Base-by-base conservation (phyloP, 2,329 filamentous ascomycete species). In the Chrysosporium queenslandicum region DNA sequence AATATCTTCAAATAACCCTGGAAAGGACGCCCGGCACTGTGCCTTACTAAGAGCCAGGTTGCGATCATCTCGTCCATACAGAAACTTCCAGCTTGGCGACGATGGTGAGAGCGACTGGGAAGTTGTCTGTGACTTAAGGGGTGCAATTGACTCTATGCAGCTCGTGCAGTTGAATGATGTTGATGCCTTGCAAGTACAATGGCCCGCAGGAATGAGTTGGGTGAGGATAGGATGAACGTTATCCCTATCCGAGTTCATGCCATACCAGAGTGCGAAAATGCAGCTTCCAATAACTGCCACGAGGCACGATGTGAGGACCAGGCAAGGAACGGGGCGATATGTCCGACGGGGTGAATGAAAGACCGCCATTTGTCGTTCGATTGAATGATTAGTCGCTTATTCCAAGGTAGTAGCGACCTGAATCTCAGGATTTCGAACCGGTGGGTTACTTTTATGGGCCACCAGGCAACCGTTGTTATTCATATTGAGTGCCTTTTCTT, bases 151-250 rank as follows among this genome's bases (percentile, higher is more conserved):
- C n/a, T 27, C 18, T 20, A 69, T 55, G 52, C 66, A 68, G 42
- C 60, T 68, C 4, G 63, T 58, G 55, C 68, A 70, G 53, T 68
- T 60, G 55, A 69, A 70, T 30, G 63, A 66, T 4, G 66, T 68
- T 2, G 66, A 67, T n/a, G 63, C 62, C 53, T 65, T 55, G 54
- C 66, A 69, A 32, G 66, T 64, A 54, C 66, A 69, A 52, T 70
- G 66, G 11, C 68, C 67, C 7, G 67, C 67, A 45, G 67, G 67
- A 46, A 70, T 67, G 7, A 69, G 53, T 42, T 70, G 67, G 4
- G 64, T 69, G 46, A 70, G 58, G 25, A 68, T 42, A 1, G 66
- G 67, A 36, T 66, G 64, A 18, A 68, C 60, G 21, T 67, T 66
- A 29, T 67, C 61, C 43, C 61, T 55, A 46, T 70, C 66, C 2